Base-by-base conservation (phyloP, 1,284 basidiomycete species). In the Ceratobasidium sp. region DNA sequence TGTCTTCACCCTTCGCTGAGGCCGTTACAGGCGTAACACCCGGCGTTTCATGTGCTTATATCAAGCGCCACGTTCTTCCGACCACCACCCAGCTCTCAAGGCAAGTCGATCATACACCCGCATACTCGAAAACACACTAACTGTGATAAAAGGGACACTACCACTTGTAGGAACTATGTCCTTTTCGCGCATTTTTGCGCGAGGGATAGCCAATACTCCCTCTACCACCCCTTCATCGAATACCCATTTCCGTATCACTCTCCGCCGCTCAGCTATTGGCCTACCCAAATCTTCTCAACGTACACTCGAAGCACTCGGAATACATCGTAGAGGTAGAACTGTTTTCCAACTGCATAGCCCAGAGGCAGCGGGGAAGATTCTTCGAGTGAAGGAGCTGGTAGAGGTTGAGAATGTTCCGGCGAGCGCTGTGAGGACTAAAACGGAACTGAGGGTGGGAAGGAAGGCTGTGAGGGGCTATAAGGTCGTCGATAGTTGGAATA, bases 171-270 rank as follows among this genome's bases (percentile, higher is more conserved):
- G 12, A 6, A 26, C 2, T n/a, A 71, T 71, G 68, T 71, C 68
- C 9, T 20, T 71, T 5, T 6, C 58, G 2, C 71, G 71, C 20
- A 61, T 39, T 9, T 46, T 61, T 26, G 33, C n/a, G 12, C 71
- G 71, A 23, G 58, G 71, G 1, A 1, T 73, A 15, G 71, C 71
- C 20, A 61, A 56, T 20, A 23, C 71, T 28, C 15, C 71, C 18
- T 12, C 23, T 9, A 46, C 7, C 44, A 46, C 56, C 42, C 18
- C 71, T 63, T 46, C 68, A 12, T 9, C 66, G 26, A 51, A 23
- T 53, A 94, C 94, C 0, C 93, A 96, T 86, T 96, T 89, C 87
- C 93, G 94, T 88, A 92, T 97, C 81, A 96, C 95, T 28, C 90
- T 95, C 20, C 89, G 90, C 15, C 93, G 95, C 77, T 96, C 95